Percentiles rank a stretch among this genome's conserved stretches.
Conservation (phyloP, 805 yeast genomes). For the Candida ovalis region DNA sequence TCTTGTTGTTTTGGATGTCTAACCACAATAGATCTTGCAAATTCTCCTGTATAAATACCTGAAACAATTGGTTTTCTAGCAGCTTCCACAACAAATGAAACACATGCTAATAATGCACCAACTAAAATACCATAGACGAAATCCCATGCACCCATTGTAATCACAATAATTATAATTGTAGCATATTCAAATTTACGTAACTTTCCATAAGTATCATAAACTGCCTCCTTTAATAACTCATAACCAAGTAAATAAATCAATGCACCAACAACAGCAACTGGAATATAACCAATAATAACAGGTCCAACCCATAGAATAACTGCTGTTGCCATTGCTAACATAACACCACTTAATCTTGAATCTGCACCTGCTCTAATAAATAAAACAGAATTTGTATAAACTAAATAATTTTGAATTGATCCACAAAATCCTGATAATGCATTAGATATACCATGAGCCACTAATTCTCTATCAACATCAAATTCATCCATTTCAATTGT, state of each 20-base stretch:
- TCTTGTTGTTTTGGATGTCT: constrained; percentile 88
- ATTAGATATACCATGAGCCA: constrained; percentile 93
- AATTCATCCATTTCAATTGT: constrained; percentile 80
- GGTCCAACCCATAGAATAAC: constrained; percentile 87
- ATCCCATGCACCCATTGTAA: constrained; percentile 94
- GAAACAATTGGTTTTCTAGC: constrained; percentile 78
- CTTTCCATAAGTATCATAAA: constrained; percentile 79
- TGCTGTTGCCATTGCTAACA: constrained; percentile 79
- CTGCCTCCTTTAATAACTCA: constrained; percentile 81
- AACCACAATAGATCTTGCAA: constrained; percentile 87
- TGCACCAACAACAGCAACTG: constrained; percentile 94
- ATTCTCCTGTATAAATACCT: constrained; percentile 80
- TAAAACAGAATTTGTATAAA: constrained; percentile 87
- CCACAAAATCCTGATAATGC: constrained; percentile 80
- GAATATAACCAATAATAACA: constrained; percentile 86
- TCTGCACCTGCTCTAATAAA: constrained; percentile 96
- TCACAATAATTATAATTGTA: constrained; percentile 82
- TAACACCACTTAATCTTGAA: constrained; percentile 80
- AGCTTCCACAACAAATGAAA: constrained; percentile 92
- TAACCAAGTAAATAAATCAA: constrained; percentile 87
- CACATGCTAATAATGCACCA: constrained; percentile 87
- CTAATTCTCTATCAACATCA: constrained; percentile 88
- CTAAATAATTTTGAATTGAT: constrained; percentile 90
- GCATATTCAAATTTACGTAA: constrained; percentile 73
- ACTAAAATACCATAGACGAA: constrained; percentile 89